These are phyloP conservation scores for Talaromyces sp. DNA, from an alignment of 2,329 filamentous ascomycete species.

Conservation along the genomic window DNA sequence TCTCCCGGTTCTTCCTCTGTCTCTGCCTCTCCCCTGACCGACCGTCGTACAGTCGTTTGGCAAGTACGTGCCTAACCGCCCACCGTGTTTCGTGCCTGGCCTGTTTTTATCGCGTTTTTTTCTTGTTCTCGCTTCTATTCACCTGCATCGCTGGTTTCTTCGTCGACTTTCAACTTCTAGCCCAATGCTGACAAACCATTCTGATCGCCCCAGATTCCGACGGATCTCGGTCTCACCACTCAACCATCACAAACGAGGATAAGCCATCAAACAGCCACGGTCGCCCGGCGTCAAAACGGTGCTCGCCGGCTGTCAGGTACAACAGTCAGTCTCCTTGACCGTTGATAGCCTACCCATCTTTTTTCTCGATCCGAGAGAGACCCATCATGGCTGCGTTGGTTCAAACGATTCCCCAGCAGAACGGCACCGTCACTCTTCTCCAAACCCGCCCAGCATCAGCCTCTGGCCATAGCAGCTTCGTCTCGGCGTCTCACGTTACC, in stretches of 20 bases:
- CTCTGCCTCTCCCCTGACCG: background rate
- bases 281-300: background rate
- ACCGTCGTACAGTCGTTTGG: constrained; percentile 1
- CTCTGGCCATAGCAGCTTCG: constrained; percentile 49
- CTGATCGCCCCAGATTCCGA: background rate
- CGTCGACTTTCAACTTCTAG: background rate
- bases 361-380: constrained; percentile 15
- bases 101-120: background rate
- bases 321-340: constrained; percentile 16
- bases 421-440: constrained; percentile 64
- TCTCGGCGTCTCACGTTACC: constrained; percentile 24
- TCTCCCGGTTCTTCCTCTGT: background rate
- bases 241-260: background rate
- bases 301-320: background rate
- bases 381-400: constrained; percentile 77
- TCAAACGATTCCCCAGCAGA: constrained; percentile 73
- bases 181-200: background rate
- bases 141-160: background rate
- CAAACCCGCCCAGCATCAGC: constrained; percentile 66
- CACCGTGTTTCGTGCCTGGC: background rate
- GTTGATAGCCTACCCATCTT: constrained; percentile 15
- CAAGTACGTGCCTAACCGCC: background rate
- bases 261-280: background rate
- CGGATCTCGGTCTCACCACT: background rate
- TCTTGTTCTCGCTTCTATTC: background rate